Conservation (phyloP, 768 basidiomycete genomes). For the Harrya chromipes region DNA sequence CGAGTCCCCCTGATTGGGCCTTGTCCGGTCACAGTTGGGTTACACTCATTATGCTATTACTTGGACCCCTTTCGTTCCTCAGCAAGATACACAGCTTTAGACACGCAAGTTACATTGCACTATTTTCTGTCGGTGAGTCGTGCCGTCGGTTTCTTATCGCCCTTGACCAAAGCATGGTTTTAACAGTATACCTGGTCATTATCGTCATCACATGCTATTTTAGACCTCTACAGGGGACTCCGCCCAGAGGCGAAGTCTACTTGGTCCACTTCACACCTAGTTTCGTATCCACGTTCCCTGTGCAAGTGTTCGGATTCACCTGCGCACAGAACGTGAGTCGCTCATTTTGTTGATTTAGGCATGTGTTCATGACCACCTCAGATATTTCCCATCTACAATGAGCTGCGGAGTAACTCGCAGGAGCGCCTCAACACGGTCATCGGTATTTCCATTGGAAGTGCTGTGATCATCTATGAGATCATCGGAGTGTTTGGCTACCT, state of each 20-base stretch:
- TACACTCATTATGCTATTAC: slow-evolving; percentile 65
- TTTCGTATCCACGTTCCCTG: slow-evolving; percentile 85
- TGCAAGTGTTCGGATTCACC: slow-evolving; percentile 91
- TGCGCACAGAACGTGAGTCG: slow-evolving; percentile 84
- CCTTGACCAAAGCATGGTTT: neutral
- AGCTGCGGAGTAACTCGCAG: slow-evolving; percentile 79
- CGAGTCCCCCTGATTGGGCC: slow-evolving; percentile 72
- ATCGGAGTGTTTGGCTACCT: slow-evolving; percentile 89
- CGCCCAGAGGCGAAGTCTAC: slow-evolving; percentile 62
- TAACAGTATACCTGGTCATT: slow-evolving; percentile 68
- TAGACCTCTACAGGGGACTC: slow-evolving; percentile 63
- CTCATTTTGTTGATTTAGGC: slow-evolving; percentile 1
- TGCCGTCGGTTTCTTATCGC: neutral
- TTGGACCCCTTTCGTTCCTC: slow-evolving; percentile 81
- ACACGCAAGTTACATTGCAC: slow-evolving; percentile 87
- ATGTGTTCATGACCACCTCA: slow-evolving; percentile 30
- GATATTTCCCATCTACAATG: slow-evolving; percentile 94
- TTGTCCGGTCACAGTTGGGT: slow-evolving; percentile 83
- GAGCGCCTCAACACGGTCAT: slow-evolving; percentile 84
- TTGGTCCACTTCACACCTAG: slow-evolving; percentile 71
- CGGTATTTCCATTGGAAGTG: slow-evolving; percentile 80
- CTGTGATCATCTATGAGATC: slow-evolving; percentile 81
- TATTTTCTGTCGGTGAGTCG: slow-evolving; percentile 82
- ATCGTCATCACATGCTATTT: slow-evolving; percentile 83
- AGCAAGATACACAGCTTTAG: slow-evolving; percentile 81